phyloP scores from a whole-genome alignment of 2,329 filamentous ascomycete genomes.

The Byssochlamys sp. region DNA sequence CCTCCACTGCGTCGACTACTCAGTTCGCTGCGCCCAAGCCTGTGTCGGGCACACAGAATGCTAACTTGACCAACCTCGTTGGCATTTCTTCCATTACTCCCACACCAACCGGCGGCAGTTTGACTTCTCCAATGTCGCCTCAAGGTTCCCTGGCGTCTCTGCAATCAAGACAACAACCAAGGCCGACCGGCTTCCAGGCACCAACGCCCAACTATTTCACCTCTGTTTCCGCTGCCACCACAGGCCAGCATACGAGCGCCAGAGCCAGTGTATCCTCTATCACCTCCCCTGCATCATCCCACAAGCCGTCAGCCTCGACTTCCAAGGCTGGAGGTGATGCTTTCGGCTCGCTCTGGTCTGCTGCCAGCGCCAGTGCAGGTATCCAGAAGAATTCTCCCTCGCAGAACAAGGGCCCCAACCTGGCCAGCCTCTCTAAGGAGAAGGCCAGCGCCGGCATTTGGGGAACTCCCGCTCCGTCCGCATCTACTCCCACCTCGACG shows the following conservation, averaged over 20 bases:
- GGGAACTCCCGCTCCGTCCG: conserved; percentile 59
- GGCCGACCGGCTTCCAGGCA: conserved; percentile 61
- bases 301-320: conserved; percentile 42
- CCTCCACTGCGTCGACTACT: conserved; percentile 44
- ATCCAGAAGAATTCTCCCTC: conserved; percentile 63
- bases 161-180: conserved; percentile 39
- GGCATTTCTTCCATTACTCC: conserved; percentile 74
- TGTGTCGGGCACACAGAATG: conserved; percentile 70
- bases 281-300: conserved; percentile 28
- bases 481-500: conserved; percentile 41
- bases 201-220: conserved; percentile 90
- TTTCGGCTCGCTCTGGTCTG: conserved; percentile 75
- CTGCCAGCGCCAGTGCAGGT: conserved; percentile 57
- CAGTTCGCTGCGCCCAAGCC: conserved; percentile 77
- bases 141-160: conserved; percentile 29
- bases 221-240: conserved; percentile 49
- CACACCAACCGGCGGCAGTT: conserved; percentile 39
- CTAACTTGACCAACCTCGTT: conserved; percentile 69
- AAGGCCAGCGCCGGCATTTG: conserved; percentile 92
- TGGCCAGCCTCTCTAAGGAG: conserved; percentile 94
- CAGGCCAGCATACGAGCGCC: conserved; percentile 20
- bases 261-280: conserved; percentile 29
- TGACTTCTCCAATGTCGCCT: conserved; percentile 27
- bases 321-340: conserved; percentile 61
- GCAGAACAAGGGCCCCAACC: conserved; percentile 58